These are phyloP conservation scores for Takakia lepidozioides DNA, from an alignment of 225 moss, liverwort and hornwort genomes.

Conservation along the genomic window DNA sequence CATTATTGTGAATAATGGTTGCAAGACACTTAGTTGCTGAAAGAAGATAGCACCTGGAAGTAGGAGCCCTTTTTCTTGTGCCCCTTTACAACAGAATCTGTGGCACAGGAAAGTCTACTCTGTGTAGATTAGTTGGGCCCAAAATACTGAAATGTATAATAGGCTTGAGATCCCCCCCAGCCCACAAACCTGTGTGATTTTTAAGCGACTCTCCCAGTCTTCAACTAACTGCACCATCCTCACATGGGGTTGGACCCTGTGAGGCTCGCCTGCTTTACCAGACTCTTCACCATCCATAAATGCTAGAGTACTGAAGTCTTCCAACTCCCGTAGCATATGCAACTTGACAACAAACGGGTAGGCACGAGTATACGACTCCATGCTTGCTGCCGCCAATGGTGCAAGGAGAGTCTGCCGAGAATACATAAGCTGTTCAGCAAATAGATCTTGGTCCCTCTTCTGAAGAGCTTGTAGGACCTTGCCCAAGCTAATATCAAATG, in stretches of 20 bases:
- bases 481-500: conserved; percentile 85
- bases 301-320: conserved; percentile 80
- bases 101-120: too few relatives aligned
- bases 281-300: conserved; percentile 36
- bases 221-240: conserved; percentile 75
- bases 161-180: too few relatives aligned
- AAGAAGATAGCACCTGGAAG: too few relatives aligned
- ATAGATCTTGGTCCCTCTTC: conserved; percentile 52
- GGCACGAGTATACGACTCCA: conserved; percentile 97
- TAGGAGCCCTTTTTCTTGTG: too few relatives aligned
- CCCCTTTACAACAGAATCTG: too few relatives aligned
- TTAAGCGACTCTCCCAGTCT: conserved; percentile 95
- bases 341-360: conserved; percentile 96
- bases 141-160: too few relatives aligned
- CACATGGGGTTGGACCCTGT: conserved; percentile 47
- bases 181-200: conserved; percentile 66
- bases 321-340: conserved; percentile 94
- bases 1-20: too few relatives aligned
- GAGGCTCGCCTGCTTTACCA: conserved; percentile 29
- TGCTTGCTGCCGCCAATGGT: conserved; percentile 95
- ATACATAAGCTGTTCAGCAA: conserved; percentile 58
- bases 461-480: conserved; percentile 88
- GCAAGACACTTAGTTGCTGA: too few relatives aligned
- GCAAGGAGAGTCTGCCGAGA: conserved; percentile 80
- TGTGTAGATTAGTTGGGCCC: too few relatives aligned